These are phyloP conservation scores for Wallacemonas sp. DNA, from an alignment of 208 protist genomes.

Conservation along the genomic window DNA sequence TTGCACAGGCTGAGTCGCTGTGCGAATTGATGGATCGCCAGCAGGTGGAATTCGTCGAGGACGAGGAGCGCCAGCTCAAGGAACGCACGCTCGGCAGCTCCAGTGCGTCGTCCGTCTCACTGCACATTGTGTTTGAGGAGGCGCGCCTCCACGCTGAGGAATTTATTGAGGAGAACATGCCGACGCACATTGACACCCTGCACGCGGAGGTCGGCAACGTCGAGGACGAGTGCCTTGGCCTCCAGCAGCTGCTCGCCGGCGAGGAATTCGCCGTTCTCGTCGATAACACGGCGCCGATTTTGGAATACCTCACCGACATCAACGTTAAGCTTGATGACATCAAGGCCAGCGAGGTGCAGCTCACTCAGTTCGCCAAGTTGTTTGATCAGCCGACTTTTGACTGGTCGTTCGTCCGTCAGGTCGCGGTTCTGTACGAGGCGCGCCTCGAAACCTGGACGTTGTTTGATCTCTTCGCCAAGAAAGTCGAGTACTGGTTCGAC, in stretches of 20 bases:
- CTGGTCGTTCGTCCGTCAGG: constrained; percentile 75
- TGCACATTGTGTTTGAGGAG: constrained; percentile 86
- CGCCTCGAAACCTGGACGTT: constrained; percentile 84
- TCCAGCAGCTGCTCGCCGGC: constrained; percentile 85
- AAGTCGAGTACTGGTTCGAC: constrained; percentile 85
- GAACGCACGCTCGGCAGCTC: constrained; percentile 87
- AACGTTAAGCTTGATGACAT: constrained; percentile 76
- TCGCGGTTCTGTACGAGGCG: constrained; percentile 62
- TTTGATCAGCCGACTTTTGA: constrained; percentile 82
- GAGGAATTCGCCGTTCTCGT: constrained; percentile 85
- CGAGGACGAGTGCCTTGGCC: constrained; percentile 83
- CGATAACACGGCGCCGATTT: constrained; percentile 81
- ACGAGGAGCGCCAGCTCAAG: constrained; percentile 89
- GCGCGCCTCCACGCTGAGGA: constrained; percentile 81
- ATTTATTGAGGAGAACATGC: constrained; percentile 88
- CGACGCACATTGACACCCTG: constrained; percentile 70
- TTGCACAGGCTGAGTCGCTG: constrained; percentile 84
- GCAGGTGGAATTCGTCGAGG: constrained; percentile 87
- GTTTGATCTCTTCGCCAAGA: constrained; percentile 82
- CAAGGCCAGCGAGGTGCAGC: constrained; percentile 61
- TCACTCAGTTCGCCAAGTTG: constrained; percentile 83
- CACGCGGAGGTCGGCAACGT: constrained; percentile 71
- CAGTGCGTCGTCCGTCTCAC: constrained; percentile 50
- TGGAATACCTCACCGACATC: constrained; percentile 87
- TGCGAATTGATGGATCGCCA: constrained; percentile 92